Conservation (phyloP, 768 basidiomycete species). For the Daedalea quercina region DNA sequence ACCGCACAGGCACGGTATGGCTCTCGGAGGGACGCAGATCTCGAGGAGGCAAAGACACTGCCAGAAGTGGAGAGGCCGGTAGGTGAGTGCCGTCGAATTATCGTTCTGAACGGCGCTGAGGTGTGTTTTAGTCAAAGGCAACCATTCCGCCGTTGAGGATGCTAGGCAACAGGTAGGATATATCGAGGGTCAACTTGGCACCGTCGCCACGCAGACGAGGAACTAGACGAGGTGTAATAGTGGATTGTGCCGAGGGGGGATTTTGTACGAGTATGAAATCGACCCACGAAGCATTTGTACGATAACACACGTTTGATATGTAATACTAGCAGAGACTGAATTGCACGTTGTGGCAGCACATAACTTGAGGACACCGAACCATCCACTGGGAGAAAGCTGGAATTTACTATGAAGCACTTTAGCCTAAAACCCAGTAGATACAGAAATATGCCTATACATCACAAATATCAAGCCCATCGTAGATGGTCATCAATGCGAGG, state of each 20-base stretch:
- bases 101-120: too few species aligned
- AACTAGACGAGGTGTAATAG: background rate
- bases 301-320: too few species aligned
- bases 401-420: background rate
- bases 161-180: conserved; percentile 2
- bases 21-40: background rate
- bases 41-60: conserved; percentile 2
- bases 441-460: background rate
- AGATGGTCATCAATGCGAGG: background rate
- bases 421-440: background rate
- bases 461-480: background rate
- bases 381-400: background rate
- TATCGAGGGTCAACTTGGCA: background rate
- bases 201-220: background rate
- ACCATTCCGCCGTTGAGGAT: background rate
- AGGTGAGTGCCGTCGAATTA: background rate
- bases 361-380: too few species aligned
- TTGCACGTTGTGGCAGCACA: too few species aligned
- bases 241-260: too few species aligned
- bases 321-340: too few species aligned
- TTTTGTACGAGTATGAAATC: too few species aligned
- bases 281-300: background rate
- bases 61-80: background rate
- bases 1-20: conserved; percentile 2
- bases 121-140: background rate